Evolutionary conservation across 306 rosid genomes (phyloP), one percentile per base, ranked within the genome.

Genomic region (Trifolium repens): DNA sequence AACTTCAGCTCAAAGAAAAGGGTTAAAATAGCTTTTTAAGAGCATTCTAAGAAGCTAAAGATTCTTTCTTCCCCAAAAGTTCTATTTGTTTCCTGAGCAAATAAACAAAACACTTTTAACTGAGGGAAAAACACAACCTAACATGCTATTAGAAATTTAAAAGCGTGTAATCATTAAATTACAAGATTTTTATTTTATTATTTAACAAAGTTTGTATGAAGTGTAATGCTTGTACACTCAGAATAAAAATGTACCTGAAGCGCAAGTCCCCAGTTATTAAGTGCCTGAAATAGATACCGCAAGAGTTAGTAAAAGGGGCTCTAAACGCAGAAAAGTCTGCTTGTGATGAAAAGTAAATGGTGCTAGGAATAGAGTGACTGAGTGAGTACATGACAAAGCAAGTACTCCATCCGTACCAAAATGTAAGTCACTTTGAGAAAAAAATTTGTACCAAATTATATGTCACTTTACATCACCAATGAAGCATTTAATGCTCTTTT

Each of bases 191-290:
- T 32, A 10, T 52, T 16, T 37, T 37, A 8, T 37, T 37, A 17
- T 34, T 62, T 30, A n/a, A 22, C 9, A 49, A 66, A 16, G 39
- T 76, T 61, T 73, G 71, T n/a, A 44, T n/a, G 14, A 44, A 64
- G 24, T 60, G 37, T 47, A 71, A 75, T 13, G 65, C 69, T 49
- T 73, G 54, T 19, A 69, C 22, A 60, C 46, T 16, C 17, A 58
- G 46, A 76, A 37, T 78, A 59, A 68, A 71, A 61, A 58, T 17
- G 79, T 89, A 94, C 99, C 97, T 96, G 99, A 60, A 96, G 96
- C 71, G 99, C 99, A 78, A 96, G 99, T 67, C 99, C 99, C 99
- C 98, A 96, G 73, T 96, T 96, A 82, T 96, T 96, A 73, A 96
- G 93, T 52, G 99, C 99, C 99, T 96, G 99, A 83, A 85, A 85